These are phyloP conservation scores for Rhodotorula mucilaginosa DNA, from an alignment of 1,284 basidiomycete species.

Conservation along the genomic window DNA sequence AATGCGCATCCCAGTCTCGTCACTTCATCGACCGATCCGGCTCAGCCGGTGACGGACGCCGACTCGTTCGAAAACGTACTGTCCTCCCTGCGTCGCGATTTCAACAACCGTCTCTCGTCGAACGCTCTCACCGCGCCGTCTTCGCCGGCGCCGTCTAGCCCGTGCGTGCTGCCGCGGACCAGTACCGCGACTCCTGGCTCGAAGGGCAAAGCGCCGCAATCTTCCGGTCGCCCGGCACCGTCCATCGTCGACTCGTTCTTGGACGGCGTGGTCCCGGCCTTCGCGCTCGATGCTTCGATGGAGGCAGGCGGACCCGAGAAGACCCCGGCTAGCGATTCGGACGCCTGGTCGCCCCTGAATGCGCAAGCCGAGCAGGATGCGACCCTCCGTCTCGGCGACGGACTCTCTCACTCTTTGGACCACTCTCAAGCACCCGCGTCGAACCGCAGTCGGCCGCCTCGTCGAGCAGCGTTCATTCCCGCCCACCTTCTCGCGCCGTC, in stretches of 20 bases:
- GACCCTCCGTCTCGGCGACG: conserved; percentile 5
- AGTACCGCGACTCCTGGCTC: conserved; percentile 36
- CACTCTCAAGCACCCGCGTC: background rate
- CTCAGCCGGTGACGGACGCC: conserved; percentile 17
- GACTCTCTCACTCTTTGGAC: background rate
- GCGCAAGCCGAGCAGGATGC: conserved; percentile 10
- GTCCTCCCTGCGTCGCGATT: conserved; percentile 35
- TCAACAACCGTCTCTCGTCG: conserved; percentile 35
- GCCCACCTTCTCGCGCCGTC: conserved; percentile 27
- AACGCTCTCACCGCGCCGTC: conserved; percentile 41
- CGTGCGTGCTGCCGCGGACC: conserved; percentile 39
- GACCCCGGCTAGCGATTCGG: conserved; percentile 35
- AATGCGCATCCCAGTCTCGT: conserved; percentile 9
- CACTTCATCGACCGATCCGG: conserved; percentile 9
- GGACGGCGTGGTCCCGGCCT: conserved; percentile 31
- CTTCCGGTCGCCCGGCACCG: conserved; percentile 31
- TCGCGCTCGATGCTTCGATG: background rate
- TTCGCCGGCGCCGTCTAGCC: conserved; percentile 34
- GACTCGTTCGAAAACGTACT: conserved; percentile 35
- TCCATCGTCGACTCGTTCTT: conserved; percentile 37
- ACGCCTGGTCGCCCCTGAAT: conserved; percentile 28
- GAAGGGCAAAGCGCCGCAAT: conserved; percentile 37
- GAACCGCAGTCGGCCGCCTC: background rate
- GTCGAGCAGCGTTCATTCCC: conserved; percentile 22
- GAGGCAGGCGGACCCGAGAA: background rate